Evolutionary conservation across 1,284 basidiomycete species (phyloP).

Genomic region (Apiotrichum porosum): DNA sequence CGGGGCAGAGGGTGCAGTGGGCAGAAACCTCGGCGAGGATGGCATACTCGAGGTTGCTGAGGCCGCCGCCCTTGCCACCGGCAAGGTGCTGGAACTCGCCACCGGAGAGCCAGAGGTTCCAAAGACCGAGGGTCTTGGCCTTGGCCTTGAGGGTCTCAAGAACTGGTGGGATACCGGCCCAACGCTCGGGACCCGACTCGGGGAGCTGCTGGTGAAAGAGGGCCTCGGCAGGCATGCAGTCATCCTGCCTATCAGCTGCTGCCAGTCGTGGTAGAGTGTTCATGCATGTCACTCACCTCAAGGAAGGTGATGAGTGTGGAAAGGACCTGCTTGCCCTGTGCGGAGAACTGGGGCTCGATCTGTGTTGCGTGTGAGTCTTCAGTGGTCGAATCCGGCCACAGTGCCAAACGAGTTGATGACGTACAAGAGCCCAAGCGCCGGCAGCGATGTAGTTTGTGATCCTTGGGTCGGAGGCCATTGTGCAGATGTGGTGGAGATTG

Average conservation of each 20-base stretch:
- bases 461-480: slow-evolving; percentile 18
- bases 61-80: slow-evolving; percentile 64
- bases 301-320: slow-evolving; percentile 79
- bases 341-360: slow-evolving; percentile 87
- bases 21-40: slow-evolving; percentile 95
- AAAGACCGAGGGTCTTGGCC: slow-evolving; percentile 81
- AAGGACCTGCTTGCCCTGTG: slow-evolving; percentile 78
- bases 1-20: slow-evolving; percentile 73
- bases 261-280: not conserved
- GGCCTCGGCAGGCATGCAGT: slow-evolving; percentile 72
- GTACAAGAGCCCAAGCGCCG: slow-evolving; percentile 27
- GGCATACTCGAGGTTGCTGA: slow-evolving; percentile 90
- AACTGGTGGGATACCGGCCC: slow-evolving; percentile 77
- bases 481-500: not conserved
- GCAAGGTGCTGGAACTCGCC: slow-evolving; percentile 73
- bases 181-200: slow-evolving; percentile 66
- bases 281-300: slow-evolving; percentile 55
- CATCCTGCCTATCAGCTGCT: slow-evolving; percentile 57
- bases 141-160: slow-evolving; percentile 81
- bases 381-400: too few species aligned
- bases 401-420: slow-evolving; percentile 3
- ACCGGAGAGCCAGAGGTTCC: slow-evolving; percentile 96
- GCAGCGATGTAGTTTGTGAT: slow-evolving; percentile 22
- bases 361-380: slow-evolving; percentile 43
- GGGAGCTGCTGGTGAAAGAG: slow-evolving; percentile 81